Conservation (phyloP, 225 moss, liverwort and hornwort species). For the Thuidium tamariscinum region DNA sequence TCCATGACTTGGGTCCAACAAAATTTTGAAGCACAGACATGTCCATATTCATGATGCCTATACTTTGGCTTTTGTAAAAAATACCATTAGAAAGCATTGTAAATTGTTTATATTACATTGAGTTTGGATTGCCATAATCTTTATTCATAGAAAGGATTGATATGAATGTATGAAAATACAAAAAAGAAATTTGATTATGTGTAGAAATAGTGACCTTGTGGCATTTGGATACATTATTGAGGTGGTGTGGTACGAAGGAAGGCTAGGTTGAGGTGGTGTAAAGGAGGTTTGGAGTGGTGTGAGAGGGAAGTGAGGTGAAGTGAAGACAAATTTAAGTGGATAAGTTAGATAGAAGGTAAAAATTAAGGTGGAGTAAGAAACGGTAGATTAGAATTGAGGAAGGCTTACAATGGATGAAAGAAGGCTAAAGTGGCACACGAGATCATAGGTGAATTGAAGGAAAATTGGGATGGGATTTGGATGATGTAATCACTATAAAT, state of each 20-base stretch:
- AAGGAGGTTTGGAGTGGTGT: neutral
- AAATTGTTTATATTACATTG: neutral
- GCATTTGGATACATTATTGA: neutral
- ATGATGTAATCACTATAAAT: neutral
- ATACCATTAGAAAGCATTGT: rapidly evolving
- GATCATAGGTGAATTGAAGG: neutral
- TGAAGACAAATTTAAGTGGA: rapidly evolving
- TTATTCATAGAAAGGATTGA: neutral
- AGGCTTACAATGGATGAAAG: rapidly evolving
- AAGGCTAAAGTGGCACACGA: neutral
- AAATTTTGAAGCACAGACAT: neutral
- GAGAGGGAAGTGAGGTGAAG: no score
- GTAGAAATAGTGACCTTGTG: neutral
- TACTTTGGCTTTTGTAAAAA: neutral
- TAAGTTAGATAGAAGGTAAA: rapidly evolving
- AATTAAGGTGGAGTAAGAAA: neutral
- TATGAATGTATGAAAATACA: neutral
- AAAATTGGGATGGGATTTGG: neutral
- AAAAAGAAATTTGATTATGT: neutral
- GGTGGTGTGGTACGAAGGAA: neutral
- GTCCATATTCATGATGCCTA: neutral
- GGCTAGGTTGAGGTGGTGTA: neutral
- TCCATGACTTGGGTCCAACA: rapidly evolving
- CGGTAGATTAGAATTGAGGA: rapidly evolving
- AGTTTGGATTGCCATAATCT: neutral